Evolutionary conservation across 176 grass and related monocot species (phyloP).

Genomic region (Raddia guianensis): DNA sequence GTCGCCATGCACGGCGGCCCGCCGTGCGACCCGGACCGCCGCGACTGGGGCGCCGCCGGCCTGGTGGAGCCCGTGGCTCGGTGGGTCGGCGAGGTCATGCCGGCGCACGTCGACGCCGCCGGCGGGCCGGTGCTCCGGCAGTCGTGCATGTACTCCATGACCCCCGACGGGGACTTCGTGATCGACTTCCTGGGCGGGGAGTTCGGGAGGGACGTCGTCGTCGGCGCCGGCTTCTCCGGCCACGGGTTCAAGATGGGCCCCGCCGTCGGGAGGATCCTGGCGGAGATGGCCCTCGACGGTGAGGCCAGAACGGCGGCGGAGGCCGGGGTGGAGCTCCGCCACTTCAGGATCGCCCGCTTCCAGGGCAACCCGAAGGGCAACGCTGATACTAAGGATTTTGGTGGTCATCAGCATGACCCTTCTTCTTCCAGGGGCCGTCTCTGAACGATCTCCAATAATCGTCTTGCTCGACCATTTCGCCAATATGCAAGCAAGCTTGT

Average conservation of each 20-base stretch:
- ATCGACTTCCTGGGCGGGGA: slow-evolving; percentile 78
- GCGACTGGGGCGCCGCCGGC: slow-evolving; percentile 58
- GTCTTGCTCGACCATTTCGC: not conserved
- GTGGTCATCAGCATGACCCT: not conserved
- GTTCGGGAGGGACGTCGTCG: slow-evolving; percentile 76
- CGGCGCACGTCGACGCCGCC: slow-evolving; percentile 49
- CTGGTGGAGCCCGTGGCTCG: slow-evolving; percentile 54
- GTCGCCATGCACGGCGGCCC: slow-evolving; percentile 72
- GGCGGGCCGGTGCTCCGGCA: slow-evolving; percentile 67
- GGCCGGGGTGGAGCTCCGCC: slow-evolving; percentile 49
- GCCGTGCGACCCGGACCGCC: slow-evolving; percentile 68
- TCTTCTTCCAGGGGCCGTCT: not conserved
- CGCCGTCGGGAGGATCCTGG: slow-evolving; percentile 62
- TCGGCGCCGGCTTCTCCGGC: slow-evolving; percentile 86
- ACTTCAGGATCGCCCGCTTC: slow-evolving; percentile 63
- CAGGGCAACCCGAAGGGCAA: slow-evolving; percentile 57
- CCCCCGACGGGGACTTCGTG: slow-evolving; percentile 82
- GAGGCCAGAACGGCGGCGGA: slow-evolving; percentile 35
- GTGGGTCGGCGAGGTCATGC: slow-evolving; percentile 71
- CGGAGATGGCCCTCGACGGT: slow-evolving; percentile 71
- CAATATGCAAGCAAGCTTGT: not conserved
- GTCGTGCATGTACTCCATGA: slow-evolving; percentile 93
- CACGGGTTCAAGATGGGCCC: slow-evolving; percentile 95
- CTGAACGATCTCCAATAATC: not conserved
- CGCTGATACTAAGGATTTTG: slow-evolving; percentile 15